phyloP scores from a whole-genome alignment of 495 filamentous ascomycete genomes.

The Echria macrotheca region DNA sequence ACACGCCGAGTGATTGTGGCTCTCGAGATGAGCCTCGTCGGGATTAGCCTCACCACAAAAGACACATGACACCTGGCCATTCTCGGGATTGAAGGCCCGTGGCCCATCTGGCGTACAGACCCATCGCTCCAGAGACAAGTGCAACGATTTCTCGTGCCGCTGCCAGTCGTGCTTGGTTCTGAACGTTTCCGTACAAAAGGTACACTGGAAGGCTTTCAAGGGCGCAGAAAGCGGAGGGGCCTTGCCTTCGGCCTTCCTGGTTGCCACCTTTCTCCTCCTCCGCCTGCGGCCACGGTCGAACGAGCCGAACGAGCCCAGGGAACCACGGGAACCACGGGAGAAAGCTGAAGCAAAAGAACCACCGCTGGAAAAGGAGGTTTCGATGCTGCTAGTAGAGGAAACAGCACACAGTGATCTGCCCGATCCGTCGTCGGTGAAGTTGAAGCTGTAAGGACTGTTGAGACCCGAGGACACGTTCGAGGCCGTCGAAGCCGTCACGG shows the following conservation, averaged over 20 bases:
- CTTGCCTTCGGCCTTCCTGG: conserved; percentile 14
- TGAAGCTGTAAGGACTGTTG: conserved; percentile 48
- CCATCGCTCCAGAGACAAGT: conserved; percentile 74
- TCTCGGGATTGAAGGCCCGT: conserved; percentile 43
- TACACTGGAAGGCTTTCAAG: conserved; percentile 68
- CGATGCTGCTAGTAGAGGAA: conserved; percentile 67
- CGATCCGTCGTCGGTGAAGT: conserved; percentile 60
- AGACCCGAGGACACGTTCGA: conserved; percentile 45
- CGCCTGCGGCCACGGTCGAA: conserved; percentile 60
- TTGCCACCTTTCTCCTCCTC: conserved; percentile 53
- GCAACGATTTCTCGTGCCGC: conserved; percentile 75
- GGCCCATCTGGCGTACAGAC: conserved; percentile 66
- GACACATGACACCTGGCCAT: conserved; percentile 51
- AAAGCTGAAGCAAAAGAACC: conserved; percentile 69
- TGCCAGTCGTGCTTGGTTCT: conserved; percentile 82
- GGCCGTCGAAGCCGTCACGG: conserved; percentile 55
- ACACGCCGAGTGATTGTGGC: conserved; percentile 67
- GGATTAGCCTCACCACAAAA: conserved; percentile 62
- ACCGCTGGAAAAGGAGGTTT: conserved; percentile 63
- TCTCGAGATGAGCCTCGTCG: conserved; percentile 55
- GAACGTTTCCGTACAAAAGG: conserved; percentile 77
- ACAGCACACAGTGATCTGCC: conserved; percentile 62
- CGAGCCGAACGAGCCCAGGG: conserved; percentile 57
- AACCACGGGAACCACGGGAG: conserved; percentile 60
- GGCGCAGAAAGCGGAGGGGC: conserved; percentile 23